Conservation (phyloP, 202 grass and related monocot species). For the Carex arenaria region DNA sequence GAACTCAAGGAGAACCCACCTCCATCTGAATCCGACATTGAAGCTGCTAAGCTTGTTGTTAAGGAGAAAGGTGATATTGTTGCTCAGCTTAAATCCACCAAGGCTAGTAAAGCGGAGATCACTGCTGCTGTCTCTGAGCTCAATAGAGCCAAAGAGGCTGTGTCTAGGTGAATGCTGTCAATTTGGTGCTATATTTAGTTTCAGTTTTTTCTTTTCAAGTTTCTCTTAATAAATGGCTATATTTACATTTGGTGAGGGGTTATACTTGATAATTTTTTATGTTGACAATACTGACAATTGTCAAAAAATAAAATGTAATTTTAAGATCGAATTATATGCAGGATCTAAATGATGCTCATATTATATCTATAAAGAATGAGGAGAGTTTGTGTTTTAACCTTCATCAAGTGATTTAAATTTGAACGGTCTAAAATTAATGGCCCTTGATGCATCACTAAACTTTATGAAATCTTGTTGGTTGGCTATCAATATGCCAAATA, state of each 20-base stretch:
- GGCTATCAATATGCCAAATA: background rate
- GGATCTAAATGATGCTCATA: background rate
- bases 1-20: constrained; percentile 66
- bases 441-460: background rate
- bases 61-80: constrained; percentile 63
- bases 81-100: constrained; percentile 59
- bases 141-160: constrained; percentile 56
- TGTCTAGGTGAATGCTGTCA: constrained; percentile 17
- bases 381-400: background rate
- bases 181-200: background rate
- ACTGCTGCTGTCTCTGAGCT: constrained; percentile 55
- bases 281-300: background rate
- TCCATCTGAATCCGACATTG: constrained; percentile 67
- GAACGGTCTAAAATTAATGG: background rate
- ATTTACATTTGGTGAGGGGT: background rate
- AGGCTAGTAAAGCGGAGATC: constrained; percentile 58
- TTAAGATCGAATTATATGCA: background rate
- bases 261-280: background rate
- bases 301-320: background rate
- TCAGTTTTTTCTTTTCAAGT: background rate
- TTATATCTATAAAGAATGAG: background rate
- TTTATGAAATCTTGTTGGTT: background rate
- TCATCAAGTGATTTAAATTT: background rate
- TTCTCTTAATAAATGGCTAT: background rate
- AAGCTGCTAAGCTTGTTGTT: constrained; percentile 54